phyloP scores from a whole-genome alignment of 495 filamentous ascomycete species.

The Penicillium atrosanguineum region DNA sequence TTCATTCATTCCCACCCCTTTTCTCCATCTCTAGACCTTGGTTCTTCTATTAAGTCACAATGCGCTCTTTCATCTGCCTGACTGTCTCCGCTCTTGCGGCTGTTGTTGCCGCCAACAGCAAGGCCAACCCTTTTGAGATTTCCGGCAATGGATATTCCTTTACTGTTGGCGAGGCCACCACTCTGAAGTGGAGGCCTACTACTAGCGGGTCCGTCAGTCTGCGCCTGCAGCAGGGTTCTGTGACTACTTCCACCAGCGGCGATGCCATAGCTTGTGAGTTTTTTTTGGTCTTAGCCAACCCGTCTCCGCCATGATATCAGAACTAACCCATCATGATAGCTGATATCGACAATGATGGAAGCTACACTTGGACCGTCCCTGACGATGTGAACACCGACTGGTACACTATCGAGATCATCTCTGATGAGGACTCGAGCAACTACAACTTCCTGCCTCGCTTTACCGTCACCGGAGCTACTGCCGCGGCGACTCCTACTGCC shows the following conservation, averaged over 20 bases:
- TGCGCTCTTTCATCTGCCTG: conserved; percentile 42
- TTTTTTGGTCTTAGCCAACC: too few relatives aligned
- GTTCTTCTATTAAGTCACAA: conserved; percentile 25
- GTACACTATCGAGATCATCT: conserved; percentile 60
- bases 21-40: background rate
- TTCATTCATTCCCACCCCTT: conserved; percentile 6
- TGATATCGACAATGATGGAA: conserved; percentile 54
- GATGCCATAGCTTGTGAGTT: conserved; percentile 53
- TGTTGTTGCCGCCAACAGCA: conserved; percentile 31
- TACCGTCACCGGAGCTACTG: conserved; percentile 49
- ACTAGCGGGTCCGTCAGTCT: conserved; percentile 53
- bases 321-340: conserved; percentile 28
- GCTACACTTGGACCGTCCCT: conserved; percentile 54
- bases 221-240: conserved; percentile 50
- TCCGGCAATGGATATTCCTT: conserved; percentile 45
- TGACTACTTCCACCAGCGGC: conserved; percentile 42
- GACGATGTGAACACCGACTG: conserved; percentile 37
- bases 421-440: conserved; percentile 39
- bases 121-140: conserved; percentile 55
- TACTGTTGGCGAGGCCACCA: conserved; percentile 48
- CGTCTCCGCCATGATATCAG: background rate
- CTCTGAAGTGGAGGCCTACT: conserved; percentile 54
- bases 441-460: conserved; percentile 62
- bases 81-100: conserved; percentile 40
- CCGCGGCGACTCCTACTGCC: conserved; percentile 24